Base-by-base conservation (phyloP, 176 grass and related monocot genomes). In the Panicum miliaceum region DNA sequence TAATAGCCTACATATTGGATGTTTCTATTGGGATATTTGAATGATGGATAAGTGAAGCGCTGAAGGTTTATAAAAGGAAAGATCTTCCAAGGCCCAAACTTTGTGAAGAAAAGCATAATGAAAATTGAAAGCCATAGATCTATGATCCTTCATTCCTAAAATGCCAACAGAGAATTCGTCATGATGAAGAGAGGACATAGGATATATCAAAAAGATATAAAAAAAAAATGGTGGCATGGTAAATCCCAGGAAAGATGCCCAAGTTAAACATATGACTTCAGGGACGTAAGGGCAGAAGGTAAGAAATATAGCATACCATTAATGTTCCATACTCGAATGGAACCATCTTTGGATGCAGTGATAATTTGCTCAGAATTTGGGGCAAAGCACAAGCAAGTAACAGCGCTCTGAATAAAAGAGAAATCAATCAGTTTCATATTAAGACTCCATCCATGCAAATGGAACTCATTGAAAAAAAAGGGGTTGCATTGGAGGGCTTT, bases 291-390 rank as follows among this genome's bases (percentile, higher is more conserved):
- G 65, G 35, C 51, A 6, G 16, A 27, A 77, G 8, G 1, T 65
- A 73, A 58, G 37, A 25, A 58, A 59, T 73, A 27, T 45, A 90
- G 56, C 76, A 72, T 99, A 99, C 96, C 93, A 60, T 94, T 96
- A 73, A 99, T 96, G 84, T 99, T 99, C 96, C 90, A 99, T 61
- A 99, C 71, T 67, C 91, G 85, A 82, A 99, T 82, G 59, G 91
- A 87, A 84, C 96, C 91, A 77, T 99, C 96, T 89, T 96, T 99
- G 8, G 96, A 99, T 68, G 93, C 93, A 58, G 93, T 96, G 63
- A 99, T 83, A 71, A 96, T 89, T 84, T 92, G 86, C 81, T 99
- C 96, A 9, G 96, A 96, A 75, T 91, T 92, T 73, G 84, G 90
- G 78, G 84, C 61, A 25, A 96, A 99, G 81, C 91, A 94, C 80